These are phyloP conservation scores for Linderniella brevidens DNA, from an alignment of 257 asterid species.

Conservation along the genomic window DNA sequence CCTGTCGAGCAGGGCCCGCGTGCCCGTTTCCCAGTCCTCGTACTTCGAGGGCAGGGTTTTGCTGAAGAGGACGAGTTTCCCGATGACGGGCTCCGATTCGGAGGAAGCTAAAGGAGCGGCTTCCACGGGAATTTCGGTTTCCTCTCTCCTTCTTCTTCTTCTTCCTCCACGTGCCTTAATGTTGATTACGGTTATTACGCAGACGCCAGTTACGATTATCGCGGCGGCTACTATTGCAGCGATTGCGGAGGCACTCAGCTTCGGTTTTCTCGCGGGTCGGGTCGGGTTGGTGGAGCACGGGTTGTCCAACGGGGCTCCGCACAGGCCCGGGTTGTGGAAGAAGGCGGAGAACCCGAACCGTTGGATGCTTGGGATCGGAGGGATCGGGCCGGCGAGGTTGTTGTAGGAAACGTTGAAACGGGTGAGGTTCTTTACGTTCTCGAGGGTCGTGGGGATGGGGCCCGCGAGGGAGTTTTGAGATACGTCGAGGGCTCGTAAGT, in stretches of 20 bases:
- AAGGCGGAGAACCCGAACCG: constrained; percentile 59
- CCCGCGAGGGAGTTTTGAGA: constrained; percentile 50
- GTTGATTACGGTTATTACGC: constrained; percentile 54
- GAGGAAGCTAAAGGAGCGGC: constrained; percentile 70
- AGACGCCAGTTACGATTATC: constrained; percentile 51
- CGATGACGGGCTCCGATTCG: constrained; percentile 61
- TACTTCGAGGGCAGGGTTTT: constrained; percentile 73
- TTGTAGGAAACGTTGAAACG: constrained; percentile 71
- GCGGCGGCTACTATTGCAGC: constrained; percentile 81
- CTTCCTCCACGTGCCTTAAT: constrained; percentile 42
- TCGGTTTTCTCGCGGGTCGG: constrained; percentile 26
- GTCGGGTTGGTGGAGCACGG: constrained; percentile 17
- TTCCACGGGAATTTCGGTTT: constrained; percentile 39
- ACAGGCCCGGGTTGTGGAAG: constrained; percentile 48
- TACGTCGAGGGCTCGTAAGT: constrained; percentile 46
- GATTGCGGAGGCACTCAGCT: constrained; percentile 52
- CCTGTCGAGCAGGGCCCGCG: constrained; percentile 79
- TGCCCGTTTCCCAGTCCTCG: constrained; percentile 94
- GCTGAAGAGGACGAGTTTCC: constrained; percentile 79
- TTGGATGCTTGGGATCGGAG: constrained; percentile 35
- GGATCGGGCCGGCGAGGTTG: constrained; percentile 64
- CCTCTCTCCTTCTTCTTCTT: constrained; percentile 25
- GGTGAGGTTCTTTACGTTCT: constrained; percentile 35
- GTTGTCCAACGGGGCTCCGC: constrained; percentile 56
- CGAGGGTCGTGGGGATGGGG: constrained; percentile 43